These are phyloP conservation scores for Colletotrichum zoysiae DNA, from an alignment of 2,329 filamentous ascomycete species.

Conservation along the genomic window DNA sequence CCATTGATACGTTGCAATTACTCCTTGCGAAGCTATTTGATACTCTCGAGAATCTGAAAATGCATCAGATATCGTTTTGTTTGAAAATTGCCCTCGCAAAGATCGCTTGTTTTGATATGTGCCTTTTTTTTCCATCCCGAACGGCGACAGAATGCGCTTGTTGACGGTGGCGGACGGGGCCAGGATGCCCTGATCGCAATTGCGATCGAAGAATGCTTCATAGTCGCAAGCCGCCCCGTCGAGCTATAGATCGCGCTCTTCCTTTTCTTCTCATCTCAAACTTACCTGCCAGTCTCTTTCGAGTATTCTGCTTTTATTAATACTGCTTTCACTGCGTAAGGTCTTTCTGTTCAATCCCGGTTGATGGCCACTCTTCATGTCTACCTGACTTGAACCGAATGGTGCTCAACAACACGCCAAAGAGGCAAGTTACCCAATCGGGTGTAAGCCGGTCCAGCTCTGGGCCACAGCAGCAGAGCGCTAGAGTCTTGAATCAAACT, in stretches of 20 bases:
- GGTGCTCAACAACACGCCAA: conserved; percentile 42
- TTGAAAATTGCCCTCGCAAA: background rate
- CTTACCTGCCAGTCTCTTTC: background rate
- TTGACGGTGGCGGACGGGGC: conserved; percentile 35
- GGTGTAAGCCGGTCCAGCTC: conserved; percentile 12
- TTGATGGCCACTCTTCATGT: conserved; percentile 39
- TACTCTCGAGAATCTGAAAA: conserved; percentile 9
- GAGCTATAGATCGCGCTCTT: conserved; percentile 30
- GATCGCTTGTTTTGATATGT: background rate
- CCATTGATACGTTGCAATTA: background rate
- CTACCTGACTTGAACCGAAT: conserved; percentile 41
- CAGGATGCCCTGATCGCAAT: conserved; percentile 41
- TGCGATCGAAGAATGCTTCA: conserved; percentile 42
- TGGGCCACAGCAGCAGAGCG: background rate
- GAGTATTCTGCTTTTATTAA: background rate
- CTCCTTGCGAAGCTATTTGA: conserved; percentile 6
- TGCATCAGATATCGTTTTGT: background rate
- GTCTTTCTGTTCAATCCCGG: conserved; percentile 19
- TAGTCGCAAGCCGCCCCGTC: conserved; percentile 41
- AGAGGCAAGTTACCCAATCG: conserved; percentile 37
- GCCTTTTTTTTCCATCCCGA: conserved; percentile 16
- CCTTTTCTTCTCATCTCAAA: conserved; percentile 34
- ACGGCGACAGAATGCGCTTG: conserved; percentile 33
- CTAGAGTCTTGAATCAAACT: conserved; percentile 3
- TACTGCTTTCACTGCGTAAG: conserved; percentile 6